A percentile compares a stretch with the other conserved stretches of the same genome.
Evolutionary conservation across 345 rosid species (phyloP).

Genomic region (Clausena lansium): DNA sequence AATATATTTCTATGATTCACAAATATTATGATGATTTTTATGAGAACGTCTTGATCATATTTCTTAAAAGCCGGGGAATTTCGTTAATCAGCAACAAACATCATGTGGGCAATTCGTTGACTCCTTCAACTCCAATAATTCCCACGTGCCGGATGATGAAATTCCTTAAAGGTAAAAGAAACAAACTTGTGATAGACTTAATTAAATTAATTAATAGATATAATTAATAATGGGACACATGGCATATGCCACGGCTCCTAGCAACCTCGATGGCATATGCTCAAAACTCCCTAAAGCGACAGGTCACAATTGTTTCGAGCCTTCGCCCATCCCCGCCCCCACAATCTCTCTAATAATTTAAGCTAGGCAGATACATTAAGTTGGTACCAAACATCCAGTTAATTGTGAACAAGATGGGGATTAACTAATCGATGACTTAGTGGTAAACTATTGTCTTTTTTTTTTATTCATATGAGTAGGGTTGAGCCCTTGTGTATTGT

Average conservation of each 20-base stretch:
- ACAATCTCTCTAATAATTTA: not conserved
- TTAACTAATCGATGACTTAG: no score
- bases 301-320: not conserved
- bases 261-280: slow-evolving; percentile 3
- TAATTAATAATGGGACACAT: slow-evolving; percentile 14
- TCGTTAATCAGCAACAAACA: not conserved
- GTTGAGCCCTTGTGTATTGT: no score
- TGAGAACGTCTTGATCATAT: not conserved
- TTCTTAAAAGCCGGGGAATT: not conserved
- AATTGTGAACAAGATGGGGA: no score
- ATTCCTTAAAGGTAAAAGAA: not conserved
- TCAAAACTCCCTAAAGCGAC: not conserved
- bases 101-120: slow-evolving; percentile 1
- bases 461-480: no score
- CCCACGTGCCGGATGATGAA: not conserved
- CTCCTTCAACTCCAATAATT: not conserved
- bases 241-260: not conserved
- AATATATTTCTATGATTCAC: no score
- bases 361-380: not conserved
- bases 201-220: not conserved
- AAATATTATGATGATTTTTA: no score
- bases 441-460: no score
- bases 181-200: not conserved
- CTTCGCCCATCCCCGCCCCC: not conserved
- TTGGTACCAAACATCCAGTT: not conserved